Conservation (phyloP, 768 basidiomycete genomes). For the Peribolospora kevripleyi region DNA sequence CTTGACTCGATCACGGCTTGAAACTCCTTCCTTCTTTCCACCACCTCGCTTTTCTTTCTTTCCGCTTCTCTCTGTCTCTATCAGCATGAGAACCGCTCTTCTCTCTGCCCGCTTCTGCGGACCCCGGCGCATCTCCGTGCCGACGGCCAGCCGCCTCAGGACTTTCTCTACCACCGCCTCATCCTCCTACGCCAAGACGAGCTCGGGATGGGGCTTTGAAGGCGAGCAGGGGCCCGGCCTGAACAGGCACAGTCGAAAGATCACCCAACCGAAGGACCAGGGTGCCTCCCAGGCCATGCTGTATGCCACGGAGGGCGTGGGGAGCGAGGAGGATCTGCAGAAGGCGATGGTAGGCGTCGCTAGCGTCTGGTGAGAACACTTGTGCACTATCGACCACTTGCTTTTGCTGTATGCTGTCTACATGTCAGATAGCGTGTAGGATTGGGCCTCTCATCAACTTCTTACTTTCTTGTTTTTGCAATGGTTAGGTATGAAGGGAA, state of each 20-base stretch:
- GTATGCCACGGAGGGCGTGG: conserved; percentile 88
- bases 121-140: no score
- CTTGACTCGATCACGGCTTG: no score
- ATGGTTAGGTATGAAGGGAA: conserved; percentile 81
- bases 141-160: no score
- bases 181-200: no score
- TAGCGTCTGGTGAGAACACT: conserved; percentile 58
- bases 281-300: conserved; percentile 98
- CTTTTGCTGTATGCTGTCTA: neutral
- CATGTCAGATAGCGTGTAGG: neutral
- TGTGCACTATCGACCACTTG: neutral
- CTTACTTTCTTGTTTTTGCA: neutral
- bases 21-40: no score
- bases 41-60: no score
- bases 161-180: no score
- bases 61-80: no score
- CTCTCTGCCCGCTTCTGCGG: no score
- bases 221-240: conserved; percentile 7
- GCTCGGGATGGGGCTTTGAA: no score
- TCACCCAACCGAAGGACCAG: conserved; percentile 83
- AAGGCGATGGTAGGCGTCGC: conserved; percentile 96
- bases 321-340: conserved; percentile 54
- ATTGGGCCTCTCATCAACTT: neutral
- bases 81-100: no score
- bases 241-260: conserved; percentile 45